Base-by-base conservation (phyloP, 495 filamentous ascomycete genomes). In the Trichoderma parareesei region DNA sequence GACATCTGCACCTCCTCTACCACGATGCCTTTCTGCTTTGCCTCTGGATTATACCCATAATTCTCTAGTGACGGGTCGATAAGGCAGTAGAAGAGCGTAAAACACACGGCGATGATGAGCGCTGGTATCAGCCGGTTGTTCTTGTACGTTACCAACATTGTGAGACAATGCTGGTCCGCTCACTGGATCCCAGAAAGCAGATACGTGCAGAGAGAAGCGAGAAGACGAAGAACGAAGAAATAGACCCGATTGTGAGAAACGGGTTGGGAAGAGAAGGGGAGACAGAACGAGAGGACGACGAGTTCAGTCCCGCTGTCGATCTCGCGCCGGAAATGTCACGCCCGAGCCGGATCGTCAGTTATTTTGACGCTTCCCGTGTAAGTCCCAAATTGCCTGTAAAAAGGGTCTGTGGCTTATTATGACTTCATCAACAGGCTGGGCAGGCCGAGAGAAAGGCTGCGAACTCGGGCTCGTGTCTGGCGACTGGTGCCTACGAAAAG, bases 41-140 rank as follows among this genome's bases (percentile, higher is more conserved):
- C 20, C 11, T 6, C 53, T 9, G 53, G 53, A 16, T 38, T 57
- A 14, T 57, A 35, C 18, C 53, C 53, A 37, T 57, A 57, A 10
- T 57, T 57, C 53, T 57, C 53, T 6, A 57, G 27, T 4, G 53
- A 57, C 11, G 53, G 53, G 20, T 57, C 53, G 14, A 57, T 37
- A n/a, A 57, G 53, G 33, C 53, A 57, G 53, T 57, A 57, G 20
- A 57, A 57, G 4, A 57, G 53, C 13, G 37, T 35, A 37, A 57
- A 57, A 16, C 53, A 57, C 6, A 14, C 27, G 53, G 53, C 53
- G 37, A 57, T 57, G 53, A 57, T 57, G 53, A 57, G 5, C 6
- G 53, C 53, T 27, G 53, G 53, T 11, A 57, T 57, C 53, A 57
- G 18, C 53, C 53, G 53, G 53, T 57, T 57, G 37, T 57, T 57